Evolutionary conservation across 495 filamentous ascomycete species (phyloP).

Genomic region (Neurospora sp.): DNA sequence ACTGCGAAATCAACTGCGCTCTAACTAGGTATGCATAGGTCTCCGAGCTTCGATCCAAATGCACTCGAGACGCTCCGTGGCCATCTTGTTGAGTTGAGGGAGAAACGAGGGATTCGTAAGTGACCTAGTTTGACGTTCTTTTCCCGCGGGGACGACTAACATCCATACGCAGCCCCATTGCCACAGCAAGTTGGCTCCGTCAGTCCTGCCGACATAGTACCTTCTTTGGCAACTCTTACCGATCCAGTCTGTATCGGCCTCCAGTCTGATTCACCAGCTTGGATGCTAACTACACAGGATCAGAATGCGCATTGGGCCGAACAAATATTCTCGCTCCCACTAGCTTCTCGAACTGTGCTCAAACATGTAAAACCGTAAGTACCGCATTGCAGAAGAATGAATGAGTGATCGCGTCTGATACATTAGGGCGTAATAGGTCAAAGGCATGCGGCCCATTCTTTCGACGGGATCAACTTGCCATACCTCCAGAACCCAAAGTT

Average conservation of each 20-base stretch:
- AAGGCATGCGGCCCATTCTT: conserved; percentile 27
- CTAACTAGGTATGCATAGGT: conserved; percentile 24
- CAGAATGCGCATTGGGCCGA: conserved; percentile 38
- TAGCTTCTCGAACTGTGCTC: conserved; percentile 39
- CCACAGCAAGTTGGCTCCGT: conserved; percentile 13
- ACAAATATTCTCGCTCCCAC: conserved; percentile 43
- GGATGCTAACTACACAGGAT: background rate
- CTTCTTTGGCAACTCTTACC: background rate
- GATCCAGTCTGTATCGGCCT: background rate
- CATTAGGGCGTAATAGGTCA: conserved; percentile 11
- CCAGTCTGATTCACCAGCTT: background rate
- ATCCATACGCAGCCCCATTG: conserved; percentile 15
- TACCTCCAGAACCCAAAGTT: conserved; percentile 36
- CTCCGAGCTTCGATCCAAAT: conserved; percentile 42
- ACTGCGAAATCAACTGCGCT: background rate
- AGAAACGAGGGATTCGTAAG: conserved; percentile 35
- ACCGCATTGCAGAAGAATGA: background rate
- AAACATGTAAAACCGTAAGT: conserved; percentile 26
- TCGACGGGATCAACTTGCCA: conserved; percentile 30
- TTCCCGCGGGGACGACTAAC: background rate
- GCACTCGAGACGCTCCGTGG: conserved; percentile 36
- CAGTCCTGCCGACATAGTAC: background rate
- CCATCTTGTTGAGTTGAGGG: conserved; percentile 36
- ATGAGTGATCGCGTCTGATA: background rate
- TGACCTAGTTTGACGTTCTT: background rate